A percentile compares a stretch with the other conserved stretches of the same genome.
These are phyloP conservation scores for Haplosporangium sp. DNA, from an alignment of 371 early-diverging fungal genomes.

Conservation along the genomic window DNA sequence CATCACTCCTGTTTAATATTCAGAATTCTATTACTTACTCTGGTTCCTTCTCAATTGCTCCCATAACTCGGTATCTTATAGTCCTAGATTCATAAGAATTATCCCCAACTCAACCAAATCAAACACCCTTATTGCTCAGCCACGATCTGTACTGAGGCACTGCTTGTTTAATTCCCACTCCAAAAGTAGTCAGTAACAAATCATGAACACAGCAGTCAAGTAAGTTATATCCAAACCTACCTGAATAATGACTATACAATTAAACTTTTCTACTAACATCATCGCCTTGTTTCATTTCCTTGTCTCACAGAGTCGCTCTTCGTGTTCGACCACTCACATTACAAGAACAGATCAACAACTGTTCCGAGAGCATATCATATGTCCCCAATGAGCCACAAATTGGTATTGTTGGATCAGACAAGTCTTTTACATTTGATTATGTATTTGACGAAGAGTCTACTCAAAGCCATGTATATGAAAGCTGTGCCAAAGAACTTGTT, in stretches of 20 bases:
- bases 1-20: not conserved
- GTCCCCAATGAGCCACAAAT: constrained; percentile 73
- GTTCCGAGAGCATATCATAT: constrained; percentile 76
- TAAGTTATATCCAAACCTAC: constrained; percentile 26
- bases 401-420: constrained; percentile 69
- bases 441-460: constrained; percentile 78
- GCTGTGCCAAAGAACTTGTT: constrained; percentile 78
- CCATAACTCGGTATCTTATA: not conserved
- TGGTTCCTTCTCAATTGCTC: not conserved
- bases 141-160: not conserved
- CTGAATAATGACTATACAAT: not conserved
- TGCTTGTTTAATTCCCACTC: not conserved
- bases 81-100: not conserved
- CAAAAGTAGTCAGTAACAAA: not conserved
- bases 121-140: not conserved
- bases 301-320: constrained; percentile 75
- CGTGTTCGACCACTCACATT: constrained; percentile 83
- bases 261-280: not conserved
- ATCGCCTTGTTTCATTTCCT: not conserved
- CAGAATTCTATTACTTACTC: not conserved
- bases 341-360: constrained; percentile 79
- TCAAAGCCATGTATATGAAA: constrained; percentile 80
- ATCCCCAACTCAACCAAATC: not conserved
- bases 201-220: constrained; percentile 56
- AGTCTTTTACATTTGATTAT: constrained; percentile 88